Evolutionary conservation across 1,284 basidiomycete species (phyloP).

Genomic region (Sanguinoderma infundibulare): DNA sequence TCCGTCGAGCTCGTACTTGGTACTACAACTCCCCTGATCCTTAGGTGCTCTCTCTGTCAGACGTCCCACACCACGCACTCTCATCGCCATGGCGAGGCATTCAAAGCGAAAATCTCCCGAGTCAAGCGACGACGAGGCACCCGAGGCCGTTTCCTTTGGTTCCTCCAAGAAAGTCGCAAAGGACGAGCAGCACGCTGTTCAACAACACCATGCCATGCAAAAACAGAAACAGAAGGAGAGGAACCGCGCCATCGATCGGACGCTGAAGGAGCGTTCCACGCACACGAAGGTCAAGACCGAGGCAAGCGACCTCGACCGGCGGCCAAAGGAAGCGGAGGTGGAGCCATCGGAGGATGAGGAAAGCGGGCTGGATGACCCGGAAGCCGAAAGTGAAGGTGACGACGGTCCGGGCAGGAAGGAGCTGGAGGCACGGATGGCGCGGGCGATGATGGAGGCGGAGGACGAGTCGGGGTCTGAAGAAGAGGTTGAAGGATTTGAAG

Average conservation of each 20-base stretch:
- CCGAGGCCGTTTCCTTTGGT: conserved; percentile 38
- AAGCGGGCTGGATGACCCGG: conserved; percentile 9
- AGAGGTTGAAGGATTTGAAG: conserved; percentile 7
- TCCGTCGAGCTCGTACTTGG: no score
- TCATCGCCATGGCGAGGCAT: background rate
- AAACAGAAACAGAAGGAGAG: conserved; percentile 37
- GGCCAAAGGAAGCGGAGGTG: conserved; percentile 12
- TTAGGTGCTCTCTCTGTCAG: no score
- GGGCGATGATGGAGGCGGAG: conserved; percentile 39
- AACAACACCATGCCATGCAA: conserved; percentile 31
- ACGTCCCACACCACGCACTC: no score
- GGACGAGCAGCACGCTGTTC: conserved; percentile 28
- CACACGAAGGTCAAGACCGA: conserved; percentile 22
- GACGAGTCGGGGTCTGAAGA: conserved; percentile 23
- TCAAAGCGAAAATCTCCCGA: conserved; percentile 3
- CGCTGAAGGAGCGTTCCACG: conserved; percentile 35
- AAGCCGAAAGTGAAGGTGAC: conserved; percentile 8
- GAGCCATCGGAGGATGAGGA: conserved; percentile 7
- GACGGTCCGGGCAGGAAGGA: conserved; percentile 18
- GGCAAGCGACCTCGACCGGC: conserved; percentile 15
- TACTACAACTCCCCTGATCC: no score
- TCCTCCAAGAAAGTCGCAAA: conserved; percentile 33
- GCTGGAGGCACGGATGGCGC: conserved; percentile 37
- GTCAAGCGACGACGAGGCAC: conserved; percentile 32
- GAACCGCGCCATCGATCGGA: conserved; percentile 34